Evolutionary conservation across 2,329 filamentous ascomycete genomes (phyloP).

Genomic region (Hymenoscyphus fraxineus): DNA sequence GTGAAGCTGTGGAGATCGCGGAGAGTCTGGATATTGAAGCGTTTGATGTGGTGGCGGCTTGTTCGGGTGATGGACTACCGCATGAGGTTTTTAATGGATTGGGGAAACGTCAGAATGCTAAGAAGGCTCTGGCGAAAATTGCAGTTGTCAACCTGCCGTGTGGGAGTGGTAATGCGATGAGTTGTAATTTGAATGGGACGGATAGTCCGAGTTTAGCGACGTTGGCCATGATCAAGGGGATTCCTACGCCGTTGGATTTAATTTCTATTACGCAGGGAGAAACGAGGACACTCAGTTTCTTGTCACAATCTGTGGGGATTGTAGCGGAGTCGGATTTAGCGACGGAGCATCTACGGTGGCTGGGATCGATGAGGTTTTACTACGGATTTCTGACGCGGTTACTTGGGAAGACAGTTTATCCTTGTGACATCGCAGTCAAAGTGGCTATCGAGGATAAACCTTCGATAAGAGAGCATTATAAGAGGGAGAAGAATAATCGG

Average conservation of each 20-base stretch:
- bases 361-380: conserved; percentile 82
- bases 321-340: conserved; percentile 86
- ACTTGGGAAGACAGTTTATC: conserved; percentile 73
- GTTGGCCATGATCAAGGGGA: conserved; percentile 79
- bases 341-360: conserved; percentile 89
- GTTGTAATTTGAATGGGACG: conserved; percentile 83
- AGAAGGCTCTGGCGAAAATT: conserved; percentile 67
- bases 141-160: conserved; percentile 87
- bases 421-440: conserved; percentile 83
- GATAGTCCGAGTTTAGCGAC: conserved; percentile 71
- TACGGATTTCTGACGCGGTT: conserved; percentile 78
- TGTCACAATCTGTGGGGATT: conserved; percentile 86
- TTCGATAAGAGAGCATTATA: conserved; percentile 70
- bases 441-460: conserved; percentile 74
- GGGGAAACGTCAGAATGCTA: conserved; percentile 70
- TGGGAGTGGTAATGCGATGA: conserved; percentile 91
- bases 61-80: conserved; percentile 86
- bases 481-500: conserved; percentile 39
- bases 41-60: conserved; percentile 82
- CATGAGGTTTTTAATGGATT: conserved; percentile 96
- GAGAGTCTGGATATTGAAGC: conserved; percentile 71
- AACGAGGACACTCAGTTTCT: conserved; percentile 73
- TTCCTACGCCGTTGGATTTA: conserved; percentile 79
- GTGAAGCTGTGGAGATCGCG: conserved; percentile 76
- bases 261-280: conserved; percentile 82